A percentile compares a stretch with the other conserved stretches of the same genome.
phyloP scores from a whole-genome alignment of 192 early-diverging fungal species.

The Backusella macrospora region DNA sequence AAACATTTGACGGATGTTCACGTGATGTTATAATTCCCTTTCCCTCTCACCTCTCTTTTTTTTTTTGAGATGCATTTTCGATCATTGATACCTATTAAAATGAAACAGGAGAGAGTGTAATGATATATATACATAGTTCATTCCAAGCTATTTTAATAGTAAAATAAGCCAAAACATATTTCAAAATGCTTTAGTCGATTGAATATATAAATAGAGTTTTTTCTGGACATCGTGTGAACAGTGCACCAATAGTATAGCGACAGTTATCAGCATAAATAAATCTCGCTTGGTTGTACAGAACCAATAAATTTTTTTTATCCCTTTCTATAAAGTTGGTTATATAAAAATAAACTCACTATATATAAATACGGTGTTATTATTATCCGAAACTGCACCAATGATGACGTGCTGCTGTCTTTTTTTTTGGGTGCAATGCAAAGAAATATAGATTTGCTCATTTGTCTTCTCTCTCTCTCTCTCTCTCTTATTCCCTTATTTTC shows the following conservation, averaged over 20 bases:
- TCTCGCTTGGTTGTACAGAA: conserved; percentile 1
- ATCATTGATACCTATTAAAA: no score
- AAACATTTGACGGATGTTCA: no score
- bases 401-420: background rate
- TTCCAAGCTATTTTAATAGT: no score
- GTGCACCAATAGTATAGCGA: background rate
- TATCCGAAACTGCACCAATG: background rate
- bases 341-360: background rate
- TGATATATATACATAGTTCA: no score
- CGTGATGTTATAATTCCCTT: no score
- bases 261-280: background rate
- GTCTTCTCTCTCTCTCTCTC: background rate
- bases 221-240: background rate
- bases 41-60: no score
- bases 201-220: no score
- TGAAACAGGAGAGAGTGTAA: no score
- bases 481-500: background rate
- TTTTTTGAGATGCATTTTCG: no score
- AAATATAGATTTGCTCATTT: background rate
- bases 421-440: background rate
- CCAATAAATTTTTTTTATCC: background rate
- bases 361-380: background rate
- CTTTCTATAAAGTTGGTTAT: no score
- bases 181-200: no score
- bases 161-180: no score